Percentiles rank a stretch among this genome's conserved stretches.
These are phyloP conservation scores for Karstenula rhodostoma DNA, from an alignment of 2,329 filamentous ascomycete genomes.

Conservation along the genomic window DNA sequence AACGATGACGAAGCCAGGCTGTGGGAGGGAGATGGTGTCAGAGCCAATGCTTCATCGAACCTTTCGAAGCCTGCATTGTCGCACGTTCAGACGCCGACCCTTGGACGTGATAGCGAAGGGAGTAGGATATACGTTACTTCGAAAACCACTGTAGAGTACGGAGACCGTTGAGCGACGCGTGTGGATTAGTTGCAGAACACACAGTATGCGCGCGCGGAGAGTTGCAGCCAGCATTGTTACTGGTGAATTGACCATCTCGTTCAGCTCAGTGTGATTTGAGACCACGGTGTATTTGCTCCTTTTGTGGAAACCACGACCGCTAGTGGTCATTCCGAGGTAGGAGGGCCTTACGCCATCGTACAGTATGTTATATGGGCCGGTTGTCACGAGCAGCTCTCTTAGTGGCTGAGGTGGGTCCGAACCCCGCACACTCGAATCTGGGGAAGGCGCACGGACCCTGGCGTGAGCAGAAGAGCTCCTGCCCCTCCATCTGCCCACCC, in stretches of 20 bases:
- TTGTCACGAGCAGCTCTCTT: conserved; percentile 1
- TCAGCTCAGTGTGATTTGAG: neutral
- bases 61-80: neutral
- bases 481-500: conserved; percentile 15
- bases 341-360: neutral
- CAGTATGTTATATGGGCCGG: neutral
- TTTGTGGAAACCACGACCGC: neutral
- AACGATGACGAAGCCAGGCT: conserved; percentile 5
- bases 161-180: neutral
- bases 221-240: neutral
- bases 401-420: conserved; percentile 4
- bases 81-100: neutral
- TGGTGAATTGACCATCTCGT: neutral
- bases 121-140: neutral
- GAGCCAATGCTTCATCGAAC: neutral
- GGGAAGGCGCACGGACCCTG: conserved; percentile 3
- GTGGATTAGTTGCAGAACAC: neutral
- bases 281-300: neutral
- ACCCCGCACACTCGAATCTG: neutral
- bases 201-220: neutral
- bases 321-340: neutral
- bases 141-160: neutral
- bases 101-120: conserved; percentile 2
- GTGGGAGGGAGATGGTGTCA: neutral
- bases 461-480: neutral